Evolutionary conservation across 345 rosid genomes (phyloP).

Genomic region (Ceriops zippeliana): DNA sequence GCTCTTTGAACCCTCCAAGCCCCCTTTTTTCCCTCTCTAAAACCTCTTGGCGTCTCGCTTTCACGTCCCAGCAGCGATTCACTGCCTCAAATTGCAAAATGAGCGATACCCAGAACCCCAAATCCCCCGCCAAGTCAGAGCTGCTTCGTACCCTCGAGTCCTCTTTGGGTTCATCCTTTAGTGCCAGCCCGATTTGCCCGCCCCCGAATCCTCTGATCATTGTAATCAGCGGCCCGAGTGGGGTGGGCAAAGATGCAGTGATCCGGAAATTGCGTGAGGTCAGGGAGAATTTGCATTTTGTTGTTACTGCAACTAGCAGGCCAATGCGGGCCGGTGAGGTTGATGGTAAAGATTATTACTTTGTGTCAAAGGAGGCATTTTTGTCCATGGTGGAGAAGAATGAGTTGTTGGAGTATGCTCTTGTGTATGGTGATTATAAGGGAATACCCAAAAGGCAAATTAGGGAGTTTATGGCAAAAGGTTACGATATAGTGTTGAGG

Average conservation of each 20-base stretch:
- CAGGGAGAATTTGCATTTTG: conserved; percentile 60
- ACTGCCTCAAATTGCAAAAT: conserved; percentile 41
- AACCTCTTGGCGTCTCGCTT: background rate
- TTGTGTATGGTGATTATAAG: conserved; percentile 88
- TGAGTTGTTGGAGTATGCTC: conserved; percentile 80
- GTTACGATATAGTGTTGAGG: conserved; percentile 69
- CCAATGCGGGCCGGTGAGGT: conserved; percentile 72
- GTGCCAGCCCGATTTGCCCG: conserved; percentile 38
- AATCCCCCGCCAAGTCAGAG: conserved; percentile 41
- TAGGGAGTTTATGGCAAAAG: conserved; percentile 67
- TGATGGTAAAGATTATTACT: conserved; percentile 76
- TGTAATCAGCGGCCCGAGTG: conserved; percentile 86
- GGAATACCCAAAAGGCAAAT: conserved; percentile 86
- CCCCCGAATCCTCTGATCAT: conserved; percentile 58
- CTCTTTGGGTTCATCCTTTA: conserved; percentile 54
- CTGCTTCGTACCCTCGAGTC: conserved; percentile 67
- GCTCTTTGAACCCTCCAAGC: conserved; percentile 4
- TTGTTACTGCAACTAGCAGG: conserved; percentile 83
- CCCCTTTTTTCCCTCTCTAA: conserved; percentile 9
- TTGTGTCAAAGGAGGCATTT: conserved; percentile 64
- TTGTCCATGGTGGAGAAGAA: conserved; percentile 64
- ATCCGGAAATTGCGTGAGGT: conserved; percentile 59
- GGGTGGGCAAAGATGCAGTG: conserved; percentile 93
- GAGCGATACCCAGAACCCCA: conserved; percentile 47
- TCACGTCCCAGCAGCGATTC: conserved; percentile 10